Base-by-base conservation (phyloP, 306 rosid genomes). In the Trichosanthes cucumerina region DNA sequence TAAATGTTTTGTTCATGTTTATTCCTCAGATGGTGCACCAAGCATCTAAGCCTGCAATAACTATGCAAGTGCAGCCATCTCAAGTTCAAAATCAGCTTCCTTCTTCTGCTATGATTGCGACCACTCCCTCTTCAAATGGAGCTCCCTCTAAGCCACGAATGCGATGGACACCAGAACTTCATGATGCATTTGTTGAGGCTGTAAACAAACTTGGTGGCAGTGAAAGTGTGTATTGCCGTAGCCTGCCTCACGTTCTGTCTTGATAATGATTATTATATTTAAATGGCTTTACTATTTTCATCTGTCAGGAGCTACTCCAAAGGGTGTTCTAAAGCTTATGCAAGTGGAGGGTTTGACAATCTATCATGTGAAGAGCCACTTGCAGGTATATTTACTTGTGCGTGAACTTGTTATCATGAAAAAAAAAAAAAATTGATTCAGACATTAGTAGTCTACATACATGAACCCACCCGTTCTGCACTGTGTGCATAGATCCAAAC, bases 161-260 rank as follows among this genome's bases (percentile, higher is more conserved):
- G 99, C 99, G 99, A 63, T 96, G 99, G 99, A 92, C 99, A 34
- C 99, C 98, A 12, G 98, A 96, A 84, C 97, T 96, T 83, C 99
- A 96, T 75, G 99, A 91, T 79, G 92, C 97, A 83, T 96, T 96
- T 88, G 97, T 96, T 80, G 99, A 96, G 81, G 98, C 99, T 86
- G 96, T 96, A 75, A 93, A 49, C 88, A 89, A 90, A 85, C 98
- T 96, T 80, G 99, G 99, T 71, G 99, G 98, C 70, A 88, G 98
- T 91, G 99, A 96, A 93, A 91, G 99, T 96, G 88, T 54, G 94
- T 82, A 79, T 58, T 73, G 43, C 66, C 81, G 69, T 78, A 66
- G 71, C 79, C 19, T 75, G 53, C 46, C 68, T 83, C 52, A 53
- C 38, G 79, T 46, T 64, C 44, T 38, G 81, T 36, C 64, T 34